Conservation (phyloP, 2,329 filamentous ascomycete genomes). For the Capronia americana region DNA sequence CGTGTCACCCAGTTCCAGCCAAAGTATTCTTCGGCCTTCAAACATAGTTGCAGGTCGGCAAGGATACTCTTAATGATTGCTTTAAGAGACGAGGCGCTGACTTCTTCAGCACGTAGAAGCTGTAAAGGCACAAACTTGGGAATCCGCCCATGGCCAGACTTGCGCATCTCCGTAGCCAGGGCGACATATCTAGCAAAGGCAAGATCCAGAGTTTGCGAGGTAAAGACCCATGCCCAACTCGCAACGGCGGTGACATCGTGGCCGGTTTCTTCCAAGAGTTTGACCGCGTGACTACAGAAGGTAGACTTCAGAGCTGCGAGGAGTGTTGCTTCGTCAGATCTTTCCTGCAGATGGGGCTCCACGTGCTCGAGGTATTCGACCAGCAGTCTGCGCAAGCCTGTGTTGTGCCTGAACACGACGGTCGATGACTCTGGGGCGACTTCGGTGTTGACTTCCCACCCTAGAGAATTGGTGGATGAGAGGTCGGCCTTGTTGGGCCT, state of each 20-base stretch:
- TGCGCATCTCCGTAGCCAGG: slow-evolving; percentile 41
- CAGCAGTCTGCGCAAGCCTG: slow-evolving; percentile 44
- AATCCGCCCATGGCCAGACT: slow-evolving; percentile 35
- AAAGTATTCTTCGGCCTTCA: slow-evolving; percentile 19
- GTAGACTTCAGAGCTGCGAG: slow-evolving; percentile 43
- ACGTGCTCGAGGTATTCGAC: slow-evolving; percentile 49
- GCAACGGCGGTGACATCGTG: slow-evolving; percentile 51
- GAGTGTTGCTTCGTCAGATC: slow-evolving; percentile 29
- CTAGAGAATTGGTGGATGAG: slow-evolving; percentile 26
- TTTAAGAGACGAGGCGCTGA: slow-evolving; percentile 52
- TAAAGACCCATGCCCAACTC: slow-evolving; percentile 56
- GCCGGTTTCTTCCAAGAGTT: slow-evolving; percentile 43
- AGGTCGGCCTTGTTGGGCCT: slow-evolving; percentile 27
- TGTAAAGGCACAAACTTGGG: slow-evolving; percentile 57
- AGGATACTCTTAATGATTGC: slow-evolving; percentile 45
- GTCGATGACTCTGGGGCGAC: slow-evolving; percentile 23
- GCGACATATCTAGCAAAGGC: slow-evolving; percentile 48
- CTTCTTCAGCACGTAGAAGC: slow-evolving; percentile 52
- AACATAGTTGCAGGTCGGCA: slow-evolving; percentile 19
- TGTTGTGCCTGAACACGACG: slow-evolving; percentile 38
- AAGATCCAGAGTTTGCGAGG: slow-evolving; percentile 44
- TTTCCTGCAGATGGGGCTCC: slow-evolving; percentile 41
- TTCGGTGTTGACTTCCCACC: slow-evolving; percentile 20
- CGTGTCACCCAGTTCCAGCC: slow-evolving; percentile 27
- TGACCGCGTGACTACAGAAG: slow-evolving; percentile 43